Base-by-base conservation (phyloP, 371 early-diverging fungal genomes). In the Actinomortierella wolfii region DNA sequence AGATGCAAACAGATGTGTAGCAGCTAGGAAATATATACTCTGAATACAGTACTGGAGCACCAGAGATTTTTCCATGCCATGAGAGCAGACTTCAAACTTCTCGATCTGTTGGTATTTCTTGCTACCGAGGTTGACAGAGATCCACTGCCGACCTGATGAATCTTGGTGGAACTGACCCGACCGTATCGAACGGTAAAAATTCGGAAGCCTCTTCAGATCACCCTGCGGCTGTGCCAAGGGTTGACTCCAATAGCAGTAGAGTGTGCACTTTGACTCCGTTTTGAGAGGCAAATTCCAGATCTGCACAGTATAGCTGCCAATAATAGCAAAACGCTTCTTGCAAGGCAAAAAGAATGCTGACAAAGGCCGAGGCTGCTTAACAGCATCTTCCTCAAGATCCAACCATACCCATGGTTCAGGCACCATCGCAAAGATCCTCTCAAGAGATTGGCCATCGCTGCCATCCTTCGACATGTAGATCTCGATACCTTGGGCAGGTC, bases 231-330 rank as follows among this genome's bases (percentile, higher is more conserved):
- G 60, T 14, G 59, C 58, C 40, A 41, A 59, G 44, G 74, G 74
- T 43, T 67, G 74, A 58, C 74, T 74, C 74, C 74, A 74, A 44
- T 67, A 60, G 49, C 28, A 74, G 42, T 74, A 67, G 24, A 74
- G 61, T 15, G 45, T 66, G 25, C 74, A 74, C 42, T 64, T 74
- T 28, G 54, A 26, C 39, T 67, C 62, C 23, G 67, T 67, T 26
- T 41, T 41, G 1, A 61, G 59, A 0, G 74, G 74, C n/a, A 74
- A 24, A 43, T 74, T 74, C 74, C 74, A 74, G 2, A 74, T 25
- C 21, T 74, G 74, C 1, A 74, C 61, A 0, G 74, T 67, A 18
- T 74, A 67, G 17, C 59, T 59, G 11, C 74, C 74, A 14, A 56
- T 55, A 2, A 74, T 54, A 1, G 55, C 67, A 43, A 74, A 74